Base-by-base conservation (phyloP, 2,329 filamentous ascomycete species). In the Pseudogymnoascus sp. region DNA sequence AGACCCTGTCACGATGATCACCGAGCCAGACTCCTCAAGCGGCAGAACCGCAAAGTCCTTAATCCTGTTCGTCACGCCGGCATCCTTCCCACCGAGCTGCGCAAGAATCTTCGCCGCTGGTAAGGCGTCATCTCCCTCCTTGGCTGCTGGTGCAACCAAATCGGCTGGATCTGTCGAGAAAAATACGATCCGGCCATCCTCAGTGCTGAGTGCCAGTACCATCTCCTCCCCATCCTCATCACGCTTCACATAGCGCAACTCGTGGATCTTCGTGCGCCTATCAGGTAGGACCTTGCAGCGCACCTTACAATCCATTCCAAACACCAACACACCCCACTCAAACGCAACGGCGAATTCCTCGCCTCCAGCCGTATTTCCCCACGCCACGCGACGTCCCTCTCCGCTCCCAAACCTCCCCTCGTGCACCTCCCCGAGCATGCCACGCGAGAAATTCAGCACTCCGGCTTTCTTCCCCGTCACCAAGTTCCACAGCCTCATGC, bases 381-480 rank as follows among this genome's bases (percentile, higher is more conserved):
- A 99, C 1, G 86, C 82, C 16, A 97, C 91, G 67, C 82, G 84
- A 61, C 90, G 81, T 3, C 92, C 93, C 72, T 97, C 94, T 11
- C 93, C 92, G 49, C 85, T 87, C 49, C 86, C 85, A 73, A 88
- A 87, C 73, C 85, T 86, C 45, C 86, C 84, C 77, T 96, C 91
- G 52, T 90, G 91, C 9, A 89, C 84, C 68, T 89, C 85, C 49
- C 84, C 80, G 60, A 97, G 79, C 69, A 94, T 81, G 0, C 87
- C 84, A 63, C 84, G 82, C 67, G 83, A 84, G 73, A 97, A 97
- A 72, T 90, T 94, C 68, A 99, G 78, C 60, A 96, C 92, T 30
- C 92, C 91, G 0, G 92, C 92, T 78, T 96, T 97, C 78, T 93
- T 96, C 14, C 92, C 94, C 2, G 93, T 97, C 67, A 97, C 92